A percentile compares a stretch with the other conserved stretches of the same genome.
These are phyloP conservation scores for Clarireedia paspali DNA, from an alignment of 2,329 filamentous ascomycete species.

Conservation along the genomic window DNA sequence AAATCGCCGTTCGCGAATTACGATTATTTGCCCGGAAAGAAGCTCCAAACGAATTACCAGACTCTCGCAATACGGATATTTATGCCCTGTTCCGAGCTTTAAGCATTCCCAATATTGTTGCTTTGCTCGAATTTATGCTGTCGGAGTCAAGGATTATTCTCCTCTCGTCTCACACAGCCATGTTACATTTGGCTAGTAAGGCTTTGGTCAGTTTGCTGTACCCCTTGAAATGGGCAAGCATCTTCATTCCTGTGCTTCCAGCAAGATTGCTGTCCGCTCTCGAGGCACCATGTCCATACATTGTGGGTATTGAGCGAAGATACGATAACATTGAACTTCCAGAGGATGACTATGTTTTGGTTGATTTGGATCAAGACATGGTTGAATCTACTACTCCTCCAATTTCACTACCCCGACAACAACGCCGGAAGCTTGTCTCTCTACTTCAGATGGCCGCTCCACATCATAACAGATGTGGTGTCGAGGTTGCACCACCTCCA, in stretches of 20 bases:
- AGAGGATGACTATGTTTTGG: slow-evolving; percentile 90
- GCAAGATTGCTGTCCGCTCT: slow-evolving; percentile 82
- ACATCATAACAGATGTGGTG: slow-evolving; percentile 79
- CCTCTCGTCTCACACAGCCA: slow-evolving; percentile 88
- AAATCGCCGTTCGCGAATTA: slow-evolving; percentile 81
- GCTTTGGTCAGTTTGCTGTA: slow-evolving; percentile 83
- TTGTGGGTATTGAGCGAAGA: slow-evolving; percentile 88
- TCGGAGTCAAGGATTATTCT: slow-evolving; percentile 94
- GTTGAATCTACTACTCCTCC: slow-evolving; percentile 79
- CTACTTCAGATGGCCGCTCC: slow-evolving; percentile 85
- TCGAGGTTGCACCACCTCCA: slow-evolving; percentile 78
- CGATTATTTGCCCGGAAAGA: slow-evolving; percentile 90
- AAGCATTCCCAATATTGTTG: slow-evolving; percentile 85
- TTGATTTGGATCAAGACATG: slow-evolving; percentile 85
- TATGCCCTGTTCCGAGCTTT: slow-evolving; percentile 88
- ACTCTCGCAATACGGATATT: slow-evolving; percentile 82
- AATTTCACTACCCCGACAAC: slow-evolving; percentile 75
- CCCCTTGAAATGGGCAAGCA: slow-evolving; percentile 85
- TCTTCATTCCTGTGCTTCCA: slow-evolving; percentile 88
- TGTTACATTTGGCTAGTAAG: slow-evolving; percentile 88
- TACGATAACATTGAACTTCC: slow-evolving; percentile 83
- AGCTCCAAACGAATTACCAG: slow-evolving; percentile 85
- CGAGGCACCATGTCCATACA: slow-evolving; percentile 93
- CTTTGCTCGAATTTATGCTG: slow-evolving; percentile 87
- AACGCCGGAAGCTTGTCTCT: slow-evolving; percentile 81